A percentile compares a stretch with the other conserved stretches of the same genome.
phyloP scores from a whole-genome alignment of 495 filamentous ascomycete species.

The Astrocystis sublimbata region DNA sequence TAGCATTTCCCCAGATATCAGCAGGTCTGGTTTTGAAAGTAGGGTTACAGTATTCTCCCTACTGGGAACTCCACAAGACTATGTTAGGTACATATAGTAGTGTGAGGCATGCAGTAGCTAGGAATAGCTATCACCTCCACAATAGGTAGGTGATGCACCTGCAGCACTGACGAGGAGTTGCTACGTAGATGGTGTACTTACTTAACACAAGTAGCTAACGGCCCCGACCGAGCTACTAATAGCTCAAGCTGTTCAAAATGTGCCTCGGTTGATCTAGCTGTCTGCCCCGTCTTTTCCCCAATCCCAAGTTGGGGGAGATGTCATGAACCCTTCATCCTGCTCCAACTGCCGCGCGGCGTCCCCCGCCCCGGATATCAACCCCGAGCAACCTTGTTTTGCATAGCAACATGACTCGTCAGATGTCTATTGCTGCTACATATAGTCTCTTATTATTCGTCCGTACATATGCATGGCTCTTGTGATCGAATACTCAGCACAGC shows the following conservation, averaged over 20 bases:
- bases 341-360: constrained; percentile 4
- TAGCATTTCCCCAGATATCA: constrained; percentile 10
- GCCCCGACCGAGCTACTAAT: not conserved
- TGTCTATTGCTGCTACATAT: not conserved
- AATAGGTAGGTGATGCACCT: not conserved
- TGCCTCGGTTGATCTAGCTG: not conserved
- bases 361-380: not conserved
- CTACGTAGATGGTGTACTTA: not conserved
- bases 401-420: constrained; percentile 4
- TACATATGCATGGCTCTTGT: too few species aligned
- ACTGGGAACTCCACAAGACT: not conserved
- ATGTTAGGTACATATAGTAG: constrained; percentile 1
- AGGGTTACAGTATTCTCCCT: not conserved
- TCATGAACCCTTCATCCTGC: constrained; percentile 13
- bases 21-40: not conserved
- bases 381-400: not conserved
- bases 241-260: not conserved
- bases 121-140: not conserved
- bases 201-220: not conserved
- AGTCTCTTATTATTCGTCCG: too few species aligned
- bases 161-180: not conserved
- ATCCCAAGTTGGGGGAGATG: not conserved
- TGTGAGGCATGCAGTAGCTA: not conserved
- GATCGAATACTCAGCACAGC: too few species aligned
- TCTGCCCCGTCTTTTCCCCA: constrained; percentile 14